Conservation (phyloP, 768 basidiomycete genomes). For the Tylopilus felleus region DNA sequence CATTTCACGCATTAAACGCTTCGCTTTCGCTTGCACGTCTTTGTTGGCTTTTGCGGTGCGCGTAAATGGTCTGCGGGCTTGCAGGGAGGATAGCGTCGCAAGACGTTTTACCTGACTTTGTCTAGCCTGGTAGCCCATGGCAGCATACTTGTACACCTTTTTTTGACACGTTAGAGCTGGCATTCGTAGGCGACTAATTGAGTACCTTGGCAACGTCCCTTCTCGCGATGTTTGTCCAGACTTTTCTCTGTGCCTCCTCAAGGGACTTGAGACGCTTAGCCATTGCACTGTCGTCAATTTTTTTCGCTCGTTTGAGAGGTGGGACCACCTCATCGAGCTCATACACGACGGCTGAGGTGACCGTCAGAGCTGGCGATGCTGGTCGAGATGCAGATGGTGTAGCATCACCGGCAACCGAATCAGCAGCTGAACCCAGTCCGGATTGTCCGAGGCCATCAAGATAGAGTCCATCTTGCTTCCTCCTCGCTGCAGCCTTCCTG, state of each 20-base stretch:
- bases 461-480: constrained; percentile 50
- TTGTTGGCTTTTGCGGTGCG: constrained; percentile 76
- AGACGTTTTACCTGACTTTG: constrained; percentile 73
- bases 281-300: constrained; percentile 69
- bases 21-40: constrained; percentile 80
- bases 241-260: constrained; percentile 83
- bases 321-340: constrained; percentile 70
- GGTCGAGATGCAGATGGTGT: constrained; percentile 72
- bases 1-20: constrained; percentile 92
- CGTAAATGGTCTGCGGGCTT: constrained; percentile 72
- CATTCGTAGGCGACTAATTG: neutral
- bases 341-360: constrained; percentile 59
- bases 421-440: constrained; percentile 47
- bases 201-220: constrained; percentile 79
- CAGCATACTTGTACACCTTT: constrained; percentile 80
- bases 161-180: constrained; percentile 28
- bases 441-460: constrained; percentile 49
- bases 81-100: constrained; percentile 67
- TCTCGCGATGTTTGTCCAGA: constrained; percentile 86
- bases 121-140: constrained; percentile 60
- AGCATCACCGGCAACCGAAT: constrained; percentile 59
- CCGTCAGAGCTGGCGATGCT: constrained; percentile 56
- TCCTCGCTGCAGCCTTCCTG: constrained; percentile 55
- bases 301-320: constrained; percentile 72
- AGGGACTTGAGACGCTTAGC: constrained; percentile 70